Evolutionary conservation across 2,329 filamentous ascomycete genomes (phyloP), one percentile per base, ranked within the genome.

Genomic region (Pseudogymnoascus sp.): DNA sequence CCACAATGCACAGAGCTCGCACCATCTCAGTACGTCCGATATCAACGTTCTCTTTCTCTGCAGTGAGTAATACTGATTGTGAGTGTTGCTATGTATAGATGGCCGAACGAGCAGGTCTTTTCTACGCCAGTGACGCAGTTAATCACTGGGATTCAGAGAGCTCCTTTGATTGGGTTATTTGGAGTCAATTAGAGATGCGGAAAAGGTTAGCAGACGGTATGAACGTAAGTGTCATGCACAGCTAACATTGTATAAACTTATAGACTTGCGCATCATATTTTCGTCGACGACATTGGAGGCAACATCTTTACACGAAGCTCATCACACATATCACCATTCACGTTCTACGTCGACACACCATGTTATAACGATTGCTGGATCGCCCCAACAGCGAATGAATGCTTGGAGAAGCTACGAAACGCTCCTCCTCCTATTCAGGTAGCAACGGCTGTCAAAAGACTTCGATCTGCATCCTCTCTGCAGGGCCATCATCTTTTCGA

Each of bases 291-390:
- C 44, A 29, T 17, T 50, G 44, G 44, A 29, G 44, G 23, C 15
- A 50, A 29, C 15, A 50, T 50, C 6, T 50, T 50, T 50, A 50
- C 44, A 50, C 44, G 44, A 17, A 50, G 44, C 44, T 50, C 44
- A n/a, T 50, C 44, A 29, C 44, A 50, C 23, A 50, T 50, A 50
- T 50, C 44, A 29, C 44, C 44, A 29, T 50, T 50, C 15, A 50
- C 44, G 44, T 50, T 50, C 23, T 50, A 50, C 15, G 44, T 50
- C 7, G 44, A 50, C 15, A 50, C 44, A 9, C 44, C 44, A 29
- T 50, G 44, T 50, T 50, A 50, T 50, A 50, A 50, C n/a, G 44
- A 50, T 29, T 50, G 44, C 44, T 50, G 44, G 44, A 23, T 50
- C n/a, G 44, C 44, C 7, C 44, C 44, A 7, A 50, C 44, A 7